Base-by-base conservation (phyloP, 2,329 filamentous ascomycete species). In the Paraconiothyrium sp. region DNA sequence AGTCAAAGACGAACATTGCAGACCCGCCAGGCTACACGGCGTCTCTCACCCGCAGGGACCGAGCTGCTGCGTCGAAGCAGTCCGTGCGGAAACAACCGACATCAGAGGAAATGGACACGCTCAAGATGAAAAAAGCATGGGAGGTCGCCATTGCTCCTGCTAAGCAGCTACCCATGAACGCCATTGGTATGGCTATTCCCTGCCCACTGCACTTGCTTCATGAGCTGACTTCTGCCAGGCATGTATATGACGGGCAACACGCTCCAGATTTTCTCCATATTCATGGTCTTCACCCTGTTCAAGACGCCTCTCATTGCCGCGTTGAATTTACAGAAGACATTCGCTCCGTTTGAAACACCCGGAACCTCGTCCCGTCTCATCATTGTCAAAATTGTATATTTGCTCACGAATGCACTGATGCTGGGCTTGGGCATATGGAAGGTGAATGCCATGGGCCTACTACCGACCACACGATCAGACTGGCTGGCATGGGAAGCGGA, bases 181-280 rank as follows among this genome's bases (percentile, higher is more conserved):
- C 90, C 66, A 94, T 99, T 78, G 97, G 97, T 79, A 58, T 57
- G 72, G 63, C 30, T 24, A 14, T 57, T 39, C 43, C 30, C 48
- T 43, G 20, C 43, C 27, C 32, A 27, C 16, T 34, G n/a, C 5
- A 7, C 43, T 43, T 22, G n/a, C n/a, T 34, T 11, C 39, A 4
- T 32, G 37, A 24, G 34, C 61, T 58, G 43, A 66, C 50, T 30
- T 61, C 16, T 58, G 34, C 7, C 32, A 80, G 78, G 78, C 90
- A 98, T 98, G 93, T 99, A 99, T 86, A 99, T 99, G 95, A 96
- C 94, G 35, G 95, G 95, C 74, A 99, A 98, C 83, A 93, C 92
- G 64, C 88, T 99, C 50, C 95, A 99, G 79, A 98, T 99, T 69
- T 99, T 99, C 84, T 96, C 92, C 81, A 98, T 99, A 81, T 98